Base-by-base conservation (phyloP, 2,329 filamentous ascomycete genomes). In the Aspergillus fumigatus region DNA sequence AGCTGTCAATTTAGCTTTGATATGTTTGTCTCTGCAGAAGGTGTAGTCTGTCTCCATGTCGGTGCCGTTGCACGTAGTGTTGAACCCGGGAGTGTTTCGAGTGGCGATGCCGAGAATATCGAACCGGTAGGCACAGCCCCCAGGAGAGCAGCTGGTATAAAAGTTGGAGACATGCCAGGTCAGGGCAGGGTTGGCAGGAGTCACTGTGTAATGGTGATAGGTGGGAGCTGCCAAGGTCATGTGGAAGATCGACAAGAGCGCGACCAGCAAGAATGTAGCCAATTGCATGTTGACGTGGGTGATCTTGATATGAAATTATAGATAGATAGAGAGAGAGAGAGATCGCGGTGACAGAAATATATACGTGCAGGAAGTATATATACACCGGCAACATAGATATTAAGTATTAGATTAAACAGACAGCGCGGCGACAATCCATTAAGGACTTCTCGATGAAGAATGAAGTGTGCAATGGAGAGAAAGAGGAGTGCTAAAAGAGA, bases 151-250 rank as follows among this genome's bases (percentile, higher is more conserved):
- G 59, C 65, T 62, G 35, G 68, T 57, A 8, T 53, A 56, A 59
- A 73, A 74, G 54, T 68, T 56, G 48, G 68, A 63, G 27, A 69
- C 68, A 6, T 66, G 60, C 71, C 70, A 75, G 58, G 60, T 66
- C n/a, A 69, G 51, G 40, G 52, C 49, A 49, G 60, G 58, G 55
- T 51, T 61, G 25, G 25, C 25, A 48, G 60, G 59, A 54, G 49
- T 61, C 49, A 57, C 47, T 25, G 51, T 53, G 14, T 55, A 55
- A 32, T 32, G 11, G 11, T 35, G 32, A 27, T 52, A 51, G 26
- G 62, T 49, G n/a, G 62, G 58, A n/a, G 57, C 51, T 11, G 67
- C 63, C 19, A 59, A 58, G 50, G 60, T 53, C 5, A 70, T 43
- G 58, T 62, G 52, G 51, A 67, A 50, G 48, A 62, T 51, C 47